Evolutionary conservation across 768 basidiomycete genomes (phyloP), one percentile per base, ranked within the genome.

Genomic region (Amanita thiersii): DNA sequence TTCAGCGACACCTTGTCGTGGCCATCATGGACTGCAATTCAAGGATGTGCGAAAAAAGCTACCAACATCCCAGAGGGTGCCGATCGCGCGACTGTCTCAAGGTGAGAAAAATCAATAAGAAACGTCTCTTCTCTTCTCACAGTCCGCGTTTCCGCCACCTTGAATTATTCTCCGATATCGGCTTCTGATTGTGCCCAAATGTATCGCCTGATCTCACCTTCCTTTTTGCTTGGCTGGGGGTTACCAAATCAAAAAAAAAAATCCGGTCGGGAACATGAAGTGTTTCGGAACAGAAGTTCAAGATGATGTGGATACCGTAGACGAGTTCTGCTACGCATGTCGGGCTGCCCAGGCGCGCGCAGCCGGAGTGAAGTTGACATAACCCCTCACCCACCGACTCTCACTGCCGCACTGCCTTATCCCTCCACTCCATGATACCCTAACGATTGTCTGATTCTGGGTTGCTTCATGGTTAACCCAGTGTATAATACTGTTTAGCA

Each of bases 11-110:
- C 48, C 58, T 78, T 28, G 71, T 87, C 45, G 65, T 78, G 37
- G 84, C 81, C 39, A 82, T 87, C 59, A 65, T 79, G 59, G 85
- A 87, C 56, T 87, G 85, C 63, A 75, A 77, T 56, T 77, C 74
- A 7, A 52, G 54, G 25, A 69, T 63, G 25, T 87, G 85, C 62
- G 74, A 79, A 56, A 69, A 70, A 50, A 85, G 81, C 52, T 68
- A 70, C 43, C 64, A 62, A 49, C 85, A 87, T 54, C 69, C 73
- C 10, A 70, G 57, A 41, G 58, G 56, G 35, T 86, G 85, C 56
- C 70, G 67, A 43, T 64, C 69, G 10, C 66, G 63, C 6, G 59
- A 53, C 3, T 87, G 84, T 53, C 57, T 67, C 43, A 73, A 72
- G 61, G 85, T 82, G 54, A 56, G 78, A 56, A 38, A 19, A 30